Evolutionary conservation across 2,329 filamentous ascomycete species (phyloP).

Genomic region (Pestalotiopsis fici): DNA sequence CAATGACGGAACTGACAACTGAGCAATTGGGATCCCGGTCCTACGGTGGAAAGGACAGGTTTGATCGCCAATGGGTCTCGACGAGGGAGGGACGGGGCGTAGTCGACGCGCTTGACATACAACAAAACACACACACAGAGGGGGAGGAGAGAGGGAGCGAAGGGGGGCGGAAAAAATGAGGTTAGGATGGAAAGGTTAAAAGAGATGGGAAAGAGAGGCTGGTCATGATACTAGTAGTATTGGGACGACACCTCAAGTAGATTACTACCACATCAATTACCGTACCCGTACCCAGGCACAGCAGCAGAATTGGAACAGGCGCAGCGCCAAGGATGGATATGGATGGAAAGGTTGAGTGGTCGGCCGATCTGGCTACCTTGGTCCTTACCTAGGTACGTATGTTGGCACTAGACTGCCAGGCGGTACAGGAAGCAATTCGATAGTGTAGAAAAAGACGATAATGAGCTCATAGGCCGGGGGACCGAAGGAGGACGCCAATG

Average conservation of each 20-base stretch:
- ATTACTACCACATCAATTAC: neutral
- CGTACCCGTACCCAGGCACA: neutral
- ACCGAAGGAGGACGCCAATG: conserved; percentile 6
- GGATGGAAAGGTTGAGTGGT: neutral
- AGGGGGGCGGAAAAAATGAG: neutral
- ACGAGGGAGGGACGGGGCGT: neutral
- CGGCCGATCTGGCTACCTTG: neutral
- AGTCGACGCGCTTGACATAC: neutral
- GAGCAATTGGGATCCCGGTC: neutral
- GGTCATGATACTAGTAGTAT: neutral
- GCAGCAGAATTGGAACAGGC: neutral
- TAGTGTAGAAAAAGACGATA: neutral
- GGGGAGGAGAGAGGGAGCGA: neutral
- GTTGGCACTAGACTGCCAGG: neutral
- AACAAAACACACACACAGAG: neutral
- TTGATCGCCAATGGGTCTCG: neutral
- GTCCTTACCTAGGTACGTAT: too few species aligned
- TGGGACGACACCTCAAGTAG: neutral
- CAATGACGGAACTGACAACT: neutral
- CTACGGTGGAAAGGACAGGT: neutral
- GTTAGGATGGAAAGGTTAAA: neutral
- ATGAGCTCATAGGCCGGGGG: neutral
- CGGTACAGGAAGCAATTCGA: neutral
- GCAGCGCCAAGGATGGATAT: neutral
- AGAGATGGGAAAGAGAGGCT: neutral